Conservation (phyloP, 169 alveolate species). For the Toxoplasma gondii region DNA sequence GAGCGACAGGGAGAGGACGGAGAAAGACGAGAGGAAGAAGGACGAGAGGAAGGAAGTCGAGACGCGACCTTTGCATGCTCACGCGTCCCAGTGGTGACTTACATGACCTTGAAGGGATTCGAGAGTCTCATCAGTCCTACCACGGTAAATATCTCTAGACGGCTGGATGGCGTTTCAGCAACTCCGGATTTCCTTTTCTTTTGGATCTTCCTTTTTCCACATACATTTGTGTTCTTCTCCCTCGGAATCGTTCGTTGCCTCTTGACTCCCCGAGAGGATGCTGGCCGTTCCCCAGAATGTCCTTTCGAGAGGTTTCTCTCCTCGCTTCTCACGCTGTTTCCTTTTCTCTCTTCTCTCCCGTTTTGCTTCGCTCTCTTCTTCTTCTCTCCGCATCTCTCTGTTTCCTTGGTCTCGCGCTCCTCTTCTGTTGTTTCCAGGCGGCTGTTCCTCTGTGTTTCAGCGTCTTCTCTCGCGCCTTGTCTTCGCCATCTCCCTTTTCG, state of each 20-base stretch:
- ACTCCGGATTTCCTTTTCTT: too few species aligned
- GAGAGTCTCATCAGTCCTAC: conserved; percentile 52
- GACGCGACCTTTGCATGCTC: neutral
- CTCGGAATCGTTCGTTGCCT: neutral
- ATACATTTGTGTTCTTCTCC: neutral
- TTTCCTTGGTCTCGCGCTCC: too few species aligned
- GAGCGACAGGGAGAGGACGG: neutral
- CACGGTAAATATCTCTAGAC: conserved; percentile 25
- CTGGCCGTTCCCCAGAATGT: too few species aligned
- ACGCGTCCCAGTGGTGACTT: conserved; percentile 28
- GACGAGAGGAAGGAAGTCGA: neutral
- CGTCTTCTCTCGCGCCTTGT: neutral
- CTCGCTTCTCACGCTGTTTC: neutral
- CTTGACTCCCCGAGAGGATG: neutral
- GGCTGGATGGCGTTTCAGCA: neutral
- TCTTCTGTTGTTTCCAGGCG: neutral
- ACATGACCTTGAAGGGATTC: conserved; percentile 60
- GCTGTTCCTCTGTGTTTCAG: neutral
- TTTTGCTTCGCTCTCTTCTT: neutral
- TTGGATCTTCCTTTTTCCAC: neutral
- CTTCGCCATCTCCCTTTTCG: neutral
- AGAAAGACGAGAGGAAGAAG: neutral
- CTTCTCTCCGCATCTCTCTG: too few species aligned
- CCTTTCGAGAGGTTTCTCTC: neutral
- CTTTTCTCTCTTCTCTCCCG: neutral